Conservation (phyloP, 2,329 filamentous ascomycete genomes). For the Chrysosphaeria jannelii region DNA sequence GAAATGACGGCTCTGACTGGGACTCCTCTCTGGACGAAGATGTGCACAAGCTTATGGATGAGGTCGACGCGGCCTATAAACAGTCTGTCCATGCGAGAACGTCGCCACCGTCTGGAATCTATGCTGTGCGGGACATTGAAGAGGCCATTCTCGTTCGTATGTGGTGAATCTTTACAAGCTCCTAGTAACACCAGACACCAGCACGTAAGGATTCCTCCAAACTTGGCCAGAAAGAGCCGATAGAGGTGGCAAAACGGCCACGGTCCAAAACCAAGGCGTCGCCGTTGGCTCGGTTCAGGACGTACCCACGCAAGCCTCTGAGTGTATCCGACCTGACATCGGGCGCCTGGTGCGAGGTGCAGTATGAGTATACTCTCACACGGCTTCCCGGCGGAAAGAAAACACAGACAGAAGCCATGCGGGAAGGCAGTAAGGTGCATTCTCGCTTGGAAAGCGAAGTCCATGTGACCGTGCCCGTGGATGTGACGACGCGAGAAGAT, state of each 20-base stretch:
- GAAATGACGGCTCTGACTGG: constrained; percentile 16
- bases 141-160: too few species aligned
- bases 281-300: constrained; percentile 52
- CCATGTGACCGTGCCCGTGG: constrained; percentile 43
- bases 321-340: constrained; percentile 71
- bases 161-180: too few species aligned
- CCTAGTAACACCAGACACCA: too few species aligned
- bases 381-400: constrained; percentile 41
- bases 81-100: too few species aligned
- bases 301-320: constrained; percentile 44
- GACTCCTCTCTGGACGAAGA: constrained; percentile 18
- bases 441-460: constrained; percentile 63
- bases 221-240: too few species aligned
- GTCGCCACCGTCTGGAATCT: too few species aligned
- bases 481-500: constrained; percentile 49
- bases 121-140: too few species aligned
- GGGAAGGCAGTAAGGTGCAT: constrained; percentile 49
- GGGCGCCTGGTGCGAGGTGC: constrained; percentile 84
- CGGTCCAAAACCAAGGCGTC: constrained; percentile 8
- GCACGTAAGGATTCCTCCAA: too few species aligned
- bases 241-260: neutral
- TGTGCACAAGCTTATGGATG: constrained; percentile 3
- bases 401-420: constrained; percentile 56
- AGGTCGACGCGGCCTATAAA: too few species aligned
- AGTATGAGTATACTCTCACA: constrained; percentile 69